These are phyloP conservation scores for Plasmodium yoelii DNA, from an alignment of 169 alveolate genomes.

Conservation along the genomic window DNA sequence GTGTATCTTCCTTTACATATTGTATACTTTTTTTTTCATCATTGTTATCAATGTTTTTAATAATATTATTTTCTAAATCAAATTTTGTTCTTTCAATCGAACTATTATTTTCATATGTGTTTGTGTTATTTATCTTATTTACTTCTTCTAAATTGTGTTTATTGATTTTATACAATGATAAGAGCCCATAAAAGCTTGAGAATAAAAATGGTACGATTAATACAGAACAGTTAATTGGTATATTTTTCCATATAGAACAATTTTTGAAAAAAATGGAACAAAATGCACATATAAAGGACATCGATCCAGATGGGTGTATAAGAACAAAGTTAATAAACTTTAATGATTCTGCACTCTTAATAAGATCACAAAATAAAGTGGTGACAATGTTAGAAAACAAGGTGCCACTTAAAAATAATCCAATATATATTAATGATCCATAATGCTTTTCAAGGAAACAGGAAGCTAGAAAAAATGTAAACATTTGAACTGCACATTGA, in stretches of 20 bases:
- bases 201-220: constrained; percentile 50
- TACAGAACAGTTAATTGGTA: constrained; percentile 58
- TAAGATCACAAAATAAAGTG: constrained; percentile 20
- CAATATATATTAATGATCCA: constrained; percentile 49
- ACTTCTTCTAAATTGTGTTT: neutral
- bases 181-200: constrained; percentile 56
- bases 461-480: constrained; percentile 65
- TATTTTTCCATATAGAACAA: constrained; percentile 55
- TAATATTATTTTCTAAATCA: constrained; percentile 8
- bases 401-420: constrained; percentile 56
- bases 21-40: neutral
- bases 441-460: constrained; percentile 58
- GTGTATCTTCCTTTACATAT: neutral
- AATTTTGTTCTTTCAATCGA: neutral
- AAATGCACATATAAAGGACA: constrained; percentile 70
- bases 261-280: constrained; percentile 71
- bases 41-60: neutral
- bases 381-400: constrained; percentile 37
- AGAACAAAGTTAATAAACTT: constrained; percentile 31
- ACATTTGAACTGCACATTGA: constrained; percentile 53
- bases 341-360: constrained; percentile 35
- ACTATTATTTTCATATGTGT: neutral
- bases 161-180: constrained; percentile 52
- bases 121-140: constrained; percentile 1
- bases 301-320: constrained; percentile 73